Conservation (phyloP, 345 rosid genomes). For the Salix exigua region DNA sequence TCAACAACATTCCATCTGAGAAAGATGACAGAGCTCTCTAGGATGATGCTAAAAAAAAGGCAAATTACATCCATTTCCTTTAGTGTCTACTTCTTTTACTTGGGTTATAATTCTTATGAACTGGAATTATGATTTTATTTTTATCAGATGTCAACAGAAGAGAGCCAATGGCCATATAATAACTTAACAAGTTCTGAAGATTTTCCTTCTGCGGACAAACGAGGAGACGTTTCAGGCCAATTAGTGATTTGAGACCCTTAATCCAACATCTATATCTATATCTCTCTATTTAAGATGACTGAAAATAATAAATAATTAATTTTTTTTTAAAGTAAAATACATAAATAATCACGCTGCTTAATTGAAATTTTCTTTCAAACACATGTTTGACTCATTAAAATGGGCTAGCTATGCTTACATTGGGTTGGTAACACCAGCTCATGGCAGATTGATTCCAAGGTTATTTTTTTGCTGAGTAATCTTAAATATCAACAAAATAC, state of each 20-base stretch:
- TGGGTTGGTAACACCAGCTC: conserved; percentile 71
- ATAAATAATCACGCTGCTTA: too few species aligned
- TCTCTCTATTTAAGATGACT: not conserved
- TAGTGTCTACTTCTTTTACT: not conserved
- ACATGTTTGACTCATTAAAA: conserved; percentile 7
- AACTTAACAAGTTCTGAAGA: conserved; percentile 12
- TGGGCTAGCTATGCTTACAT: conserved; percentile 51
- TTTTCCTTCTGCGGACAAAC: conserved; percentile 8
- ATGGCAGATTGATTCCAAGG: conserved; percentile 83
- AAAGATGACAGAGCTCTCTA: not conserved
- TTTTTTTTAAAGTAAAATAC: too few species aligned
- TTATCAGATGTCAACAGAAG: conserved; percentile 5
- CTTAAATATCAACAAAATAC: too few species aligned
- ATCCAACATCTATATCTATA: not conserved
- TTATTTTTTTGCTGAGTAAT: not conserved
- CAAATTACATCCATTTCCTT: not conserved
- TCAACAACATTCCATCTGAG: not conserved
- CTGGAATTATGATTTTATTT: too few species aligned
- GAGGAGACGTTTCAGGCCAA: conserved; percentile 18
- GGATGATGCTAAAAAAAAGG: conserved; percentile 25
- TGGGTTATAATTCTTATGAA: too few species aligned
- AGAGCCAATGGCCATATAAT: conserved; percentile 9
- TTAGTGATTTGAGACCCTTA: conserved; percentile 5
- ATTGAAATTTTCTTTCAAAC: conserved; percentile 24
- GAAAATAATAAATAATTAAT: too few species aligned